Percentiles rank a stretch among this genome's conserved stretches.
These are phyloP conservation scores for Quercus dentata DNA, from an alignment of 306 rosid genomes.

Conservation along the genomic window DNA sequence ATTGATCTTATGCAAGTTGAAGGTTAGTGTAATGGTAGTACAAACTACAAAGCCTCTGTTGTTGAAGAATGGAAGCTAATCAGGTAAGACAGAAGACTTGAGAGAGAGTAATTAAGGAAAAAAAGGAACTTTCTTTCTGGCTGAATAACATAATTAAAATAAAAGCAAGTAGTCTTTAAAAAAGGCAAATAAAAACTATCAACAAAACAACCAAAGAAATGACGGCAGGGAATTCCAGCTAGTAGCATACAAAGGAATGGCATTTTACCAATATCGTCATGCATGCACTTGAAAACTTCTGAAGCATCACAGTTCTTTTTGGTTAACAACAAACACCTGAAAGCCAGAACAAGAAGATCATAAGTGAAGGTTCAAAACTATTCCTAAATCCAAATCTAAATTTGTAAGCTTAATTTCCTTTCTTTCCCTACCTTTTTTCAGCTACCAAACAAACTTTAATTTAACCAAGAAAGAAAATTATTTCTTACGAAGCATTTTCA, in stretches of 20 bases:
- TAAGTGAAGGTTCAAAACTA: slow-evolving; percentile 43
- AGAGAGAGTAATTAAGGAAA: neutral
- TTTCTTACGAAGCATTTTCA: too few species aligned
- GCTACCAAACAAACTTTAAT: too few species aligned
- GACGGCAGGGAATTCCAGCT: neutral
- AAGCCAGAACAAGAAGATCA: slow-evolving; percentile 41
- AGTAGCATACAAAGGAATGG: neutral
- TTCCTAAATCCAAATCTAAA: slow-evolving; percentile 26
- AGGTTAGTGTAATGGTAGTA: too few species aligned
- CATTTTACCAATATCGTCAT: neutral
- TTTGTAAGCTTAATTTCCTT: too few species aligned
- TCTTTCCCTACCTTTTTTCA: too few species aligned
- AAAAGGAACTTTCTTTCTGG: neutral
- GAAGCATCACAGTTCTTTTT: neutral
- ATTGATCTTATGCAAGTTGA: too few species aligned
- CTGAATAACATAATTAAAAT: neutral
- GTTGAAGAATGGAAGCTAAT: neutral
- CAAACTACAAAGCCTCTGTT: neutral
- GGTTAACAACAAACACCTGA: slow-evolving; percentile 48
- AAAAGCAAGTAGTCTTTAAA: neutral
- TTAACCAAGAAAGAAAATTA: too few species aligned
- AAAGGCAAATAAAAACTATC: neutral
- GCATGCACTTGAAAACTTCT: neutral
- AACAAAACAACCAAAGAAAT: neutral
- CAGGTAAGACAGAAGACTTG: neutral